A percentile compares a stretch with the other conserved stretches of the same genome.
Evolutionary conservation across 2,329 filamentous ascomycete genomes (phyloP).

Genomic region (Verticillium longisporum): DNA sequence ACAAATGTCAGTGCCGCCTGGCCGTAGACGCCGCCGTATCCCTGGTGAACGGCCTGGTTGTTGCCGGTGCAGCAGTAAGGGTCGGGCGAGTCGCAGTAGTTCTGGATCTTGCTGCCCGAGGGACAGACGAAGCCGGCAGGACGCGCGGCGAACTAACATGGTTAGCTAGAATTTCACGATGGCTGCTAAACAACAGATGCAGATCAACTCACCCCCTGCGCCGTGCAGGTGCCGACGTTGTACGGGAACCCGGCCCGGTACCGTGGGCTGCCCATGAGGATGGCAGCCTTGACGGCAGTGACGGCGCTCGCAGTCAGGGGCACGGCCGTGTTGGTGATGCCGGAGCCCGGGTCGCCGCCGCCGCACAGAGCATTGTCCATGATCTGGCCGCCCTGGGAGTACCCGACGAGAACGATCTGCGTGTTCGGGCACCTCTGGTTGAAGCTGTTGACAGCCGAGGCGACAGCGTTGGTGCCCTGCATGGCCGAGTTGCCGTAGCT

Average conservation of each 20-base stretch:
- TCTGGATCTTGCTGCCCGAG: constrained; percentile 46
- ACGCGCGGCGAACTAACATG: constrained; percentile 46
- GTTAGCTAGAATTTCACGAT: background rate
- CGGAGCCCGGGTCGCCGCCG: constrained; percentile 42
- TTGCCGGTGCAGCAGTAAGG: constrained; percentile 58
- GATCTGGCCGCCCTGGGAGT: constrained; percentile 59
- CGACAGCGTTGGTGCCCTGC: constrained; percentile 52
- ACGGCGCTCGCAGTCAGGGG: constrained; percentile 39
- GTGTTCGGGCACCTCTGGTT: constrained; percentile 49
- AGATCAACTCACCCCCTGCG: constrained; percentile 42
- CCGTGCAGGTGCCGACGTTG: constrained; percentile 52
- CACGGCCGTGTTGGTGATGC: constrained; percentile 34
- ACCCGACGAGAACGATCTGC: constrained; percentile 54
- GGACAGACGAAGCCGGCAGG: constrained; percentile 46
- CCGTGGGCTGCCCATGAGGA: constrained; percentile 59
- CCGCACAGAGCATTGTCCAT: constrained; percentile 58
- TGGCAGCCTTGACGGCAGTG: constrained; percentile 52
- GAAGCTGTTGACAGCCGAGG: constrained; percentile 51
- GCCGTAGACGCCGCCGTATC: constrained; percentile 53
- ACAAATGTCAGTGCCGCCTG: constrained; percentile 52
- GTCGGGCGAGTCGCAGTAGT: constrained; percentile 53
- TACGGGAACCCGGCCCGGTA: constrained; percentile 48
- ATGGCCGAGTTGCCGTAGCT: constrained; percentile 53
- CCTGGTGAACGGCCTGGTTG: constrained; percentile 45
- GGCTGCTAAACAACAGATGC: background rate